These are phyloP conservation scores for Macrophomina tecta DNA, from an alignment of 2,329 filamentous ascomycete genomes.

Conservation along the genomic window DNA sequence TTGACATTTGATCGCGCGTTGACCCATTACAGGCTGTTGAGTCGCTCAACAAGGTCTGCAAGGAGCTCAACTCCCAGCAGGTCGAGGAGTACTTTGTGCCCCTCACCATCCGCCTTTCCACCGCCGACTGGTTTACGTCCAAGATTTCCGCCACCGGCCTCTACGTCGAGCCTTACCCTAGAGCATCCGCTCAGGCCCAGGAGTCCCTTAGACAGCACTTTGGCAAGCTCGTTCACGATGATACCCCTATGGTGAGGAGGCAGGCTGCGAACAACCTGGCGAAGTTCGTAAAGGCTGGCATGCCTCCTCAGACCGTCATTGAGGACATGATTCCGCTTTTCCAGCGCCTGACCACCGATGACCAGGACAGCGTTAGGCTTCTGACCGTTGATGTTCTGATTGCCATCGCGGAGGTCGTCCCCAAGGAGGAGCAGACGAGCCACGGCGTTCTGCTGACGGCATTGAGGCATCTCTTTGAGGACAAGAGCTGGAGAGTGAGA, in stretches of 20 bases:
- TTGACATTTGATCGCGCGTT: constrained; percentile 33
- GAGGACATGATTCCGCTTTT: constrained; percentile 99
- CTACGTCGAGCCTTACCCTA: constrained; percentile 91
- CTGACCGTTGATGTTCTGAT: constrained; percentile 97
- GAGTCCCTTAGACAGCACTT: constrained; percentile 93
- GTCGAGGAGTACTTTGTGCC: constrained; percentile 98
- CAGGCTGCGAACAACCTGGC: constrained; percentile 95
- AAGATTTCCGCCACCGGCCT: constrained; percentile 98
- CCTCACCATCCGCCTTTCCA: constrained; percentile 91
- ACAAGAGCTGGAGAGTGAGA: constrained; percentile 98
- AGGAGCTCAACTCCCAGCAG: constrained; percentile 86
- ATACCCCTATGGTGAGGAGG: constrained; percentile 98
- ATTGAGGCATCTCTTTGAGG: constrained; percentile 90
- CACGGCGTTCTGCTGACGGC: constrained; percentile 92
- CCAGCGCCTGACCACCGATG: constrained; percentile 93
- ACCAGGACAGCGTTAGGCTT: constrained; percentile 95
- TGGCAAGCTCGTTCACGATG: constrained; percentile 90
- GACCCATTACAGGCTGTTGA: constrained; percentile 78
- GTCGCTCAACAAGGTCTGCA: constrained; percentile 98
- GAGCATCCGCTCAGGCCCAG: constrained; percentile 85
- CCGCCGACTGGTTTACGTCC: constrained; percentile 99
- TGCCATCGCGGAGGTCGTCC: constrained; percentile 93
- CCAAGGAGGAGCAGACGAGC: constrained; percentile 96
- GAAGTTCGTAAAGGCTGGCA: constrained; percentile 91
- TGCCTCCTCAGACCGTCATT: constrained; percentile 88